Evolutionary conservation across 2,329 filamentous ascomycete species (phyloP), one percentile per base, ranked within the genome.

Genomic region (Diplodia intermedia): DNA sequence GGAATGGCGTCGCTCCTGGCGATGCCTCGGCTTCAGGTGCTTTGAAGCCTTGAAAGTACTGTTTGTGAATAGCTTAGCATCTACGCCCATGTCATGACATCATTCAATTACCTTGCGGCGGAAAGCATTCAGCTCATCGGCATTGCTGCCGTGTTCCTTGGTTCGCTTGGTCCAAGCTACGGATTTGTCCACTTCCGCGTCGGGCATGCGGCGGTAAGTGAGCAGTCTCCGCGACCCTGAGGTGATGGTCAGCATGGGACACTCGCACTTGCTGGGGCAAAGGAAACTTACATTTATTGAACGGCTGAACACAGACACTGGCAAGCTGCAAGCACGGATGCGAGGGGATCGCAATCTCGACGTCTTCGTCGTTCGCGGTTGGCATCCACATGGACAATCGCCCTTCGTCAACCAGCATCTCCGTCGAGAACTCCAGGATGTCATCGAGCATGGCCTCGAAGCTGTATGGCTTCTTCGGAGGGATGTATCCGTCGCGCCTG

Each of bases 321-420:
- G 93, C 85, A 29, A 94, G 81, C 73, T 91, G 86, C 15, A 99
- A 81, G 68, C 86, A 88, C 0, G 91, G 90, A 76, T 98, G 93
- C 23, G 84, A 85, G 0, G 94, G 94, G 15, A 94, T 86, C 0
- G 88, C 84, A 26, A 97, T 88, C 75, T 94, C 91, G 68, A 90
- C 86, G 57, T 92, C 78, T 55, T 79, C 77, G 53, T 79, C 79
- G 66, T 80, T 80, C 33, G 93, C 90, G 0, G 93, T 97, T 0
- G 95, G 95, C 92, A 98, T 97, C 95, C 95, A 99, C 83, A 99
- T 96, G 8, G 91, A 92, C 11, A 99, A 78, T 33, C 95, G 85
- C 0, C 93, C 95, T 70, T 88, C 81, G 65, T 92, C 89, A 8
- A 97, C 91, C 0, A 99, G 84, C 1, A 90, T 92, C 14, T 86